Conservation (phyloP, 192 early-diverging fungal genomes). For the Podochytrium sp. region DNA sequence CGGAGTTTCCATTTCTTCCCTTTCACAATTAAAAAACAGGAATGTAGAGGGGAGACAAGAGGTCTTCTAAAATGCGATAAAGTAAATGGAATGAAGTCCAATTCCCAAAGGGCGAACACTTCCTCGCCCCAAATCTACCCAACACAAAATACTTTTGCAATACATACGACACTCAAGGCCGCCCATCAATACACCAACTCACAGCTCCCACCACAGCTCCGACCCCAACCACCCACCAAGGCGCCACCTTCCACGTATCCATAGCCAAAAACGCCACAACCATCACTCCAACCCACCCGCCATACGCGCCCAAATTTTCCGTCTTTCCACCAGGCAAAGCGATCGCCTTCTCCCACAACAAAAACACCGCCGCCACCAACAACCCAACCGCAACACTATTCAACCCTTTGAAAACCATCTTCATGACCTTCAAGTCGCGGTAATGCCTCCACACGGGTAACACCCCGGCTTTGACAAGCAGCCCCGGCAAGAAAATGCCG, state of each 20-base stretch:
- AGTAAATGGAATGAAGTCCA: no score
- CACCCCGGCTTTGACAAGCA: slow-evolving; percentile 60
- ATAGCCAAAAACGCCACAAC: slow-evolving; percentile 17
- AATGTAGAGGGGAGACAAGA: no score
- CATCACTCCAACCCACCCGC: slow-evolving; percentile 18
- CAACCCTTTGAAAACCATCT: slow-evolving; percentile 59
- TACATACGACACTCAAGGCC: not conserved
- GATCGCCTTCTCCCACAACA: slow-evolving; percentile 54
- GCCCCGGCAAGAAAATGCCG: slow-evolving; percentile 66
- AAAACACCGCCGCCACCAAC: slow-evolving; percentile 63
- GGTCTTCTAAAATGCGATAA: no score
- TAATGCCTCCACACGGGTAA: slow-evolving; percentile 66
- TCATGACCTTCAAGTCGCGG: slow-evolving; percentile 44
- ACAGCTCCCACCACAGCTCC: not conserved
- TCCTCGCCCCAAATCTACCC: no score
- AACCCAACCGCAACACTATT: slow-evolving; percentile 69
- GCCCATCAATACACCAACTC: slow-evolving; percentile 2
- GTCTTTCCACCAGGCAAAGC: not conserved
- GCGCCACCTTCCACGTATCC: slow-evolving; percentile 12
- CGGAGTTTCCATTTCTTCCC: no score
- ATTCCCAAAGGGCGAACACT: no score
- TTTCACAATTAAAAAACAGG: no score
- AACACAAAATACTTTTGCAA: no score
- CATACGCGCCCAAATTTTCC: not conserved
- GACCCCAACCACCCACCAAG: not conserved